Evolutionary conservation across 805 yeast genomes (phyloP).

Genomic region (Zygosaccharomyces bisporus): DNA sequence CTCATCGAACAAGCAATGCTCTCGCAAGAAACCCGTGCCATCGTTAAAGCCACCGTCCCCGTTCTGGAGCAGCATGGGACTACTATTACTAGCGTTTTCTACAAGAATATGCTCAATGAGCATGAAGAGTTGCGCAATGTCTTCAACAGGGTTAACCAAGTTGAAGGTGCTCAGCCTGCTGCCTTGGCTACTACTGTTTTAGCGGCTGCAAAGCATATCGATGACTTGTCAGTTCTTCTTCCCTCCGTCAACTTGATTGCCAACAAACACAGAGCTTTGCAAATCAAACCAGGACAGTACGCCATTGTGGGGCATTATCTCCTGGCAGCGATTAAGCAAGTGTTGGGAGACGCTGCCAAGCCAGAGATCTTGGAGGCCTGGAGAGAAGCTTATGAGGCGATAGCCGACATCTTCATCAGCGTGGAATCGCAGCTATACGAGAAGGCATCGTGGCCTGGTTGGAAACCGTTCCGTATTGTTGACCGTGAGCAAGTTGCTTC

Average conservation of each 20-base stretch:
- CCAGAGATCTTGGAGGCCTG: slow-evolving; percentile 58
- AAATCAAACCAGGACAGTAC: slow-evolving; percentile 60
- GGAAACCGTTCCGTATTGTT: slow-evolving; percentile 48
- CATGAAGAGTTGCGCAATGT: slow-evolving; percentile 55
- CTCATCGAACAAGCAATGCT: slow-evolving; percentile 26
- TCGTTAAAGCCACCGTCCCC: slow-evolving; percentile 51
- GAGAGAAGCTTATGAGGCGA: slow-evolving; percentile 58
- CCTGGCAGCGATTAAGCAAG: slow-evolving; percentile 49
- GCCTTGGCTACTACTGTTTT: slow-evolving; percentile 60
- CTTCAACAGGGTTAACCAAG: slow-evolving; percentile 60
- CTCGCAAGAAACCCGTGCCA: slow-evolving; percentile 34
- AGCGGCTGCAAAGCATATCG: slow-evolving; percentile 60
- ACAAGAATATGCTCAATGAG: slow-evolving; percentile 49
- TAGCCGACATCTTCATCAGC: slow-evolving; percentile 57
- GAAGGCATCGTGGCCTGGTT: slow-evolving; percentile 55
- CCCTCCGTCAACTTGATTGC: slow-evolving; percentile 57
- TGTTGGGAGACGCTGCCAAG: slow-evolving; percentile 60
- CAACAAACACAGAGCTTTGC: slow-evolving; percentile 62
- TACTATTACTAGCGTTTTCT: slow-evolving; percentile 51
- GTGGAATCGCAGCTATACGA: slow-evolving; percentile 50
- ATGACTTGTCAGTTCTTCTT: slow-evolving; percentile 50
- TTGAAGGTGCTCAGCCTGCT: slow-evolving; percentile 52
- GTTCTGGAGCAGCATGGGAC: slow-evolving; percentile 54
- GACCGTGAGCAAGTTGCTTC: slow-evolving; percentile 42
- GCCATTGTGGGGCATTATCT: slow-evolving; percentile 59